Evolutionary conservation across 2,329 filamentous ascomycete genomes (phyloP), one percentile per base, ranked within the genome.

Genomic region (Diplodia seriata): DNA sequence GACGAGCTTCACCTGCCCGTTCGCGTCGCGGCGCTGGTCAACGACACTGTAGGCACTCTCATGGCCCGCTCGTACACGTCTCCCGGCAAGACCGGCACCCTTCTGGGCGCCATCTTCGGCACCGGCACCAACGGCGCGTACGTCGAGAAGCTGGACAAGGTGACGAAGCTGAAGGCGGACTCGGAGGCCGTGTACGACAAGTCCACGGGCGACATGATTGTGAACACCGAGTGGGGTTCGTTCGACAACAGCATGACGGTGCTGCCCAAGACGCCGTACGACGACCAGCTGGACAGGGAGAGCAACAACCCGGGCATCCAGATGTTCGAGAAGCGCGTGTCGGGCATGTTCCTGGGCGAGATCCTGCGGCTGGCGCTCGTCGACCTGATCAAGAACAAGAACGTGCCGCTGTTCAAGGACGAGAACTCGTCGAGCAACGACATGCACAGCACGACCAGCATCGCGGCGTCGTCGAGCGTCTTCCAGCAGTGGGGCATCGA

Each of bases 241-340:
- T 99, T 99, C 75, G 95, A 99, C 81, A 98, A 98, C 81, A 87
- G 91, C 73, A 88, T 98, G 71, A 92, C 90, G 73, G 91, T 97
- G 23, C 85, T 99, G 50, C 95, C 94, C 55, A 90, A 89, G 74
- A 98, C 94, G 0, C 83, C 87, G 0, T 98, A 93, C 82, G 95
- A 99, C 77, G 82, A 84, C 61, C 85, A 88, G 68, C 85, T 99
- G 29, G 94, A 99, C 79, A 82, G 83, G 68, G 88, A 90, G 69
- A 95, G 90, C 71, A 89, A 92, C 73, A 98, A 99, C 80, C 94
- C 94, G 0, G 95, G 95, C 31, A 89, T 97, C 70, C 95, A 99
- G 77, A 97, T 98, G 92, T 99, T 98, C 76, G 95, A 99, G 83
- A 99, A 99, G 86, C 91, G 94, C 57, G 91, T 99, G 18, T 97